Conservation (phyloP, 1,284 basidiomycete species). For the Microbotryum silenes-acaulis region DNA sequence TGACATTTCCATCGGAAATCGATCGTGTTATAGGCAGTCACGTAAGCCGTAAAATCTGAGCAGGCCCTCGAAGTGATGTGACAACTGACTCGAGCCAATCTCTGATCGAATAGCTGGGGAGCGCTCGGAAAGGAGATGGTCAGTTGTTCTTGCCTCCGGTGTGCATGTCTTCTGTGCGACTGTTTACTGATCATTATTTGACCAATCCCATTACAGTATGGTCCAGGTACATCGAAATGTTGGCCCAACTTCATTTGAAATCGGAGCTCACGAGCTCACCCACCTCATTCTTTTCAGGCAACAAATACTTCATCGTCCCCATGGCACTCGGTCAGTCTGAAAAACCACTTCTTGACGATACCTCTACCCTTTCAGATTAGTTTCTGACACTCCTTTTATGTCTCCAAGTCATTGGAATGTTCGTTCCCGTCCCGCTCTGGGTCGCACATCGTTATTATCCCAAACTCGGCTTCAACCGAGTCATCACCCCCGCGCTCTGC, state of each 20-base stretch:
- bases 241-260: no score
- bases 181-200: no score
- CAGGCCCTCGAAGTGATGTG: background rate
- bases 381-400: no score
- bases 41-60: slow-evolving; percentile 37
- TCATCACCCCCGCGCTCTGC: slow-evolving; percentile 12
- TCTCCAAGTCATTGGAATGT: slow-evolving; percentile 41
- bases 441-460: slow-evolving; percentile 48
- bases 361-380: slow-evolving; percentile 14
- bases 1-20: slow-evolving; percentile 43
- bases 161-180: no score
- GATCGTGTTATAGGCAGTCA: slow-evolving; percentile 43
- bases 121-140: slow-evolving; percentile 39
- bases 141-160: no score
- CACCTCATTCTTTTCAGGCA: slow-evolving; percentile 41
- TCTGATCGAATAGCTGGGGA: slow-evolving; percentile 52
- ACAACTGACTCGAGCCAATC: slow-evolving; percentile 44
- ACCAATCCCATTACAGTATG: no score
- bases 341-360: no score
- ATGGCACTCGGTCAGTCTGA: background rate
- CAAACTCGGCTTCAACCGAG: slow-evolving; percentile 33
- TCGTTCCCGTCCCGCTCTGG: slow-evolving; percentile 51
- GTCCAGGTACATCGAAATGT: no score
- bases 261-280: no score
- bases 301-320: slow-evolving; percentile 42